These are phyloP conservation scores for Plantago lanceolata DNA, from an alignment of 305 asterid genomes.

Conservation along the genomic window DNA sequence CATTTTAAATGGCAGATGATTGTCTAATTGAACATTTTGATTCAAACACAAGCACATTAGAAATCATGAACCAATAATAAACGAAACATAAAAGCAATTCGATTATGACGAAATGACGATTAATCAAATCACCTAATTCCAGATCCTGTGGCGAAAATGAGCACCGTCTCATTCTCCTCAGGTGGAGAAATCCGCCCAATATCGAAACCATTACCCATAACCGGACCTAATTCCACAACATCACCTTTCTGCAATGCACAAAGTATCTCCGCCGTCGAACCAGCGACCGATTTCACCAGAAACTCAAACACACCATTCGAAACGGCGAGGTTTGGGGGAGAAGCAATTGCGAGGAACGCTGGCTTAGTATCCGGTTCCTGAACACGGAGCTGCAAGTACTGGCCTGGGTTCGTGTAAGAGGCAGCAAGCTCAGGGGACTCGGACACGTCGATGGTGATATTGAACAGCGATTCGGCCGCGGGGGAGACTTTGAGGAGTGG, in stretches of 20 bases:
- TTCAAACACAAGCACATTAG: too few relatives aligned
- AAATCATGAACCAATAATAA: too few relatives aligned
- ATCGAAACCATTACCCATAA: constrained; percentile 77
- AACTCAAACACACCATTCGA: constrained; percentile 71
- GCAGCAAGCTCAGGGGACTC: constrained; percentile 68
- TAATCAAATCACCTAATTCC: constrained; percentile 53
- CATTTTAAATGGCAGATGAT: too few relatives aligned
- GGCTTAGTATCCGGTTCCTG: constrained; percentile 52
- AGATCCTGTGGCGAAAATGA: constrained; percentile 91
- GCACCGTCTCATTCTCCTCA: constrained; percentile 53
- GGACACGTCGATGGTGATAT: constrained; percentile 73
- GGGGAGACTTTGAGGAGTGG: constrained; percentile 63
- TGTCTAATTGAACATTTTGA: too few relatives aligned
- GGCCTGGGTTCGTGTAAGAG: constrained; percentile 75
- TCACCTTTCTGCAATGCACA: constrained; percentile 73
- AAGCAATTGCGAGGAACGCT: constrained; percentile 77
- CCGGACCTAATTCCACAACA: constrained; percentile 69
- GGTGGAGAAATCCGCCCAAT: constrained; percentile 65
- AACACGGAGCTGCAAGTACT: constrained; percentile 77
- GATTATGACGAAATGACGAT: too few relatives aligned
- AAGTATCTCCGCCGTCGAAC: constrained; percentile 81
- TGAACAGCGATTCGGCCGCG: constrained; percentile 80
- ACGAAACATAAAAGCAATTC: too few relatives aligned
- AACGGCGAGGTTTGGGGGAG: constrained; percentile 68
- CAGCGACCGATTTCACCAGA: constrained; percentile 63